phyloP scores from a whole-genome alignment of 1,139 yeast genomes.

The Saccharomyces hybrid region DNA sequence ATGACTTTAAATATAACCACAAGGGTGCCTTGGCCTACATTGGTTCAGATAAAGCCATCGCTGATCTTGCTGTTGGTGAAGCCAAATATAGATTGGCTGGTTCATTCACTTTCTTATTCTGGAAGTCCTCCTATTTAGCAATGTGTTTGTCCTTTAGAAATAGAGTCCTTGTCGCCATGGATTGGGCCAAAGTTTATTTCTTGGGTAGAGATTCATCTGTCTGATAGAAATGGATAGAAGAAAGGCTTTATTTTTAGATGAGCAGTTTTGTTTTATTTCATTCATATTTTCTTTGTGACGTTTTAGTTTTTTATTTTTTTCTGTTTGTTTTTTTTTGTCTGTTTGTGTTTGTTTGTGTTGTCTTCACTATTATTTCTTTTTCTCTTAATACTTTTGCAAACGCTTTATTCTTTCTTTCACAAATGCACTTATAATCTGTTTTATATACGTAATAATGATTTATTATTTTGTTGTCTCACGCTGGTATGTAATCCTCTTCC shows the following conservation, averaged over 20 bases:
- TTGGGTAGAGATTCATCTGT: conserved; percentile 79
- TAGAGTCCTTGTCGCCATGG: conserved; percentile 75
- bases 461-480: not conserved
- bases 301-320: not conserved
- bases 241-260: not conserved
- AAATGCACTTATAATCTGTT: not conserved
- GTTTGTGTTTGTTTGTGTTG: not conserved
- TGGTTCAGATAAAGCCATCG: conserved; percentile 90
- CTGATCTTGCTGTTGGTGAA: conserved; percentile 84
- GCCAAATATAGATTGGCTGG: conserved; percentile 79
- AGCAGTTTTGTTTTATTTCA: not conserved
- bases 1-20: conserved; percentile 54
- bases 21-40: conserved; percentile 74
- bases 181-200: conserved; percentile 79
- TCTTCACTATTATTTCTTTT: not conserved
- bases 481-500: not conserved
- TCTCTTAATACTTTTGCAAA: not conserved
- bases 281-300: no score
- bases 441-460: not conserved
- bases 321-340: not conserved
- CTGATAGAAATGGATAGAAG: conserved; percentile 5
- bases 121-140: conserved; percentile 90
- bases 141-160: conserved; percentile 89
- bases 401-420: not conserved
- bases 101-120: conserved; percentile 77